Base-by-base conservation (phyloP, 148 eudicot genomes). In the Heliamphora exappendiculata region DNA sequence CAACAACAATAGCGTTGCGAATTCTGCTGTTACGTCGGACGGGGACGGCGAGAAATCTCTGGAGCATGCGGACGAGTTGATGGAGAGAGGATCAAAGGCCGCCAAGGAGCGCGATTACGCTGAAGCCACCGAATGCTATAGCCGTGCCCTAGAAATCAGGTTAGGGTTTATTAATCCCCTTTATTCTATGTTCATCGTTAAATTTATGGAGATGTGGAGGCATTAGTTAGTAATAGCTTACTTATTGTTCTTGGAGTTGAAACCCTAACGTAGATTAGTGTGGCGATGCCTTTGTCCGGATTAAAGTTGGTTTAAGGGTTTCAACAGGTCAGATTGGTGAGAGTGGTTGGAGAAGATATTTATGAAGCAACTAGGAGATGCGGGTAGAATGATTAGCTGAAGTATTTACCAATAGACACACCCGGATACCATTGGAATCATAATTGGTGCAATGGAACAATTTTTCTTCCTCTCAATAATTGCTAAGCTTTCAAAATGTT, bases 131-230 rank as follows among this genome's bases (percentile, higher is more conserved):
- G 98, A 95, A 9, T 89, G 91, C 65, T 95, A 81, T 59, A 95
- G 98, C 81, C 98, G 98, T 82, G 96, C 97, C 84, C 90, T 95
- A 22, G 98, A 95, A 81, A 91, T 95, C 81, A 91, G 93, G 98
- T 90, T 74, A 63, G 78, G 74, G 69, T 62, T 69, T 75, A 58
- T 17, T 0, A 3, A 7, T 4, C 28, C 31, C 16, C 24, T 1
- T 39, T 55, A 9, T 39, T 16, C 2, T 59, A 11, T 28, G 24
- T 4, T 3, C 31, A 1, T 70, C 37, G 2, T 68, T 42, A n/a
- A 12, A 24, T 8, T 41, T 26, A 20, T 36, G 42, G 51, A 16
- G 9, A 29, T 1, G 42, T 17, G 76, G 26, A n/a, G 54, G 12
- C 9, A 2, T 41, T 12, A 22, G 34, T 42, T 11, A 37, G 3